Conservation (phyloP, 106 monocot genomes). For the Dioscorea alata region DNA sequence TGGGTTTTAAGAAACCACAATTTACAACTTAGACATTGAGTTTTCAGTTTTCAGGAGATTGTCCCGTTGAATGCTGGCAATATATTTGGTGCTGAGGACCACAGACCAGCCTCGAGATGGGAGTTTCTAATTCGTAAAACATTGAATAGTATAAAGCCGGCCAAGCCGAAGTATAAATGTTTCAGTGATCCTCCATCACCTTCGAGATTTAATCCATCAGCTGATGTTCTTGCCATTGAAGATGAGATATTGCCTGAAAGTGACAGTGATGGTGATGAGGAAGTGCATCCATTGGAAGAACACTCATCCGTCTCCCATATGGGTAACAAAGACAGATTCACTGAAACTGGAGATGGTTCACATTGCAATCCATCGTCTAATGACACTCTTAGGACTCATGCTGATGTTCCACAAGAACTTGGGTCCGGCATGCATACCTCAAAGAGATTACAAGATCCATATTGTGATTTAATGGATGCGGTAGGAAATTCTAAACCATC, state of each 20-base stretch:
- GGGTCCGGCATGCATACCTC: too few species aligned
- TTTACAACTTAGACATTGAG: neutral
- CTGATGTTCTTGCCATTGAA: conserved; percentile 40
- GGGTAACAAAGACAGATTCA: neutral
- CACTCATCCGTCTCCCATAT: conserved; percentile 9
- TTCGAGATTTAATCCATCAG: conserved; percentile 58
- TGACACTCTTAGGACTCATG: neutral
- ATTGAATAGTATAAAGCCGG: conserved; percentile 42
- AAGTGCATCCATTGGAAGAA: conserved; percentile 14
- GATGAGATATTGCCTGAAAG: conserved; percentile 34
- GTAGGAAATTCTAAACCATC: conserved; percentile 12
- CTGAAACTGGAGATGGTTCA: conserved; percentile 9
- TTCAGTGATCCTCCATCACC: conserved; percentile 70
- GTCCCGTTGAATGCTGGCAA: conserved; percentile 96
- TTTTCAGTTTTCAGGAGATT: conserved; percentile 84
- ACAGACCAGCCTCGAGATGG: conserved; percentile 70
- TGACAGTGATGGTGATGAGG: conserved; percentile 37
- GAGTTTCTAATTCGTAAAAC: conserved; percentile 77
- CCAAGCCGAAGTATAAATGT: conserved; percentile 47
- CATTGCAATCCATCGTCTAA: conserved; percentile 6
- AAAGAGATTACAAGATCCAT: too few species aligned
- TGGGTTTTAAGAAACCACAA: too few species aligned
- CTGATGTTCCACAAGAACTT: too few species aligned
- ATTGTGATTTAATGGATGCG: too few species aligned
- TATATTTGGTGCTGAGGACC: conserved; percentile 85